Evolutionary conservation across 495 filamentous ascomycete species (phyloP).

Genomic region (Sporormia fimetaria): DNA sequence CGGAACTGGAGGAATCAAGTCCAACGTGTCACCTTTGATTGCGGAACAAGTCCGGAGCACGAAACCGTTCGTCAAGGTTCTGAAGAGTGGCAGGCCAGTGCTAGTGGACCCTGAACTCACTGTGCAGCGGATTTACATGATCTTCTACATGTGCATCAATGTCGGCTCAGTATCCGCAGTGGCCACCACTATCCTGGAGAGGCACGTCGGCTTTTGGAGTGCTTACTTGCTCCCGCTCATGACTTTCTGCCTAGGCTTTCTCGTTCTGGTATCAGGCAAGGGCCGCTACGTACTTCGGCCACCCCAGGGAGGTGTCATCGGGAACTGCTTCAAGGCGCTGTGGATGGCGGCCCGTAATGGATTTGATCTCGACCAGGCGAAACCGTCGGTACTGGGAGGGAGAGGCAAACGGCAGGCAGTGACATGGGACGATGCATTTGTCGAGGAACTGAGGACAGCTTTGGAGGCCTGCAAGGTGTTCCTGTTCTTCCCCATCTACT

Average conservation of each 20-base stretch:
- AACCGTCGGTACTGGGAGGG: constrained; percentile 46
- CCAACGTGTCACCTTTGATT: constrained; percentile 53
- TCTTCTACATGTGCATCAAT: constrained; percentile 62
- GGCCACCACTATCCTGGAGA: constrained; percentile 54
- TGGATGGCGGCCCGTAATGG: constrained; percentile 52
- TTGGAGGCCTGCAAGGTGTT: constrained; percentile 45
- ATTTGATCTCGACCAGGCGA: constrained; percentile 50
- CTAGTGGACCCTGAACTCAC: constrained; percentile 67
- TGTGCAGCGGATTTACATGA: constrained; percentile 59
- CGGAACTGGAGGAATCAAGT: constrained; percentile 67
- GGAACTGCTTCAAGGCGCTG: constrained; percentile 49
- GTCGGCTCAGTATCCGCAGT: constrained; percentile 56
- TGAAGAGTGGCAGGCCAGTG: constrained; percentile 55
- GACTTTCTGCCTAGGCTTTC: constrained; percentile 44
- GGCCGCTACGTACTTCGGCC: constrained; percentile 49
- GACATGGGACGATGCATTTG: constrained; percentile 39
- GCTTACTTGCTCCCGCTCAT: constrained; percentile 59
- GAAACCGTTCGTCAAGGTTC: constrained; percentile 39
- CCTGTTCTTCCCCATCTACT: constrained; percentile 43
- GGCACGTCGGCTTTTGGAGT: constrained; percentile 59
- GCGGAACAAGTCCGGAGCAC: constrained; percentile 61
- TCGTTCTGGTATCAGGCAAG: constrained; percentile 33
- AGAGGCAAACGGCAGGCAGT: constrained; percentile 18
- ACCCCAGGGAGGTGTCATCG: constrained; percentile 51
- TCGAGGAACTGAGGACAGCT: constrained; percentile 40